Conservation (phyloP, 306 rosid genomes). For the Abrus precatorius region DNA sequence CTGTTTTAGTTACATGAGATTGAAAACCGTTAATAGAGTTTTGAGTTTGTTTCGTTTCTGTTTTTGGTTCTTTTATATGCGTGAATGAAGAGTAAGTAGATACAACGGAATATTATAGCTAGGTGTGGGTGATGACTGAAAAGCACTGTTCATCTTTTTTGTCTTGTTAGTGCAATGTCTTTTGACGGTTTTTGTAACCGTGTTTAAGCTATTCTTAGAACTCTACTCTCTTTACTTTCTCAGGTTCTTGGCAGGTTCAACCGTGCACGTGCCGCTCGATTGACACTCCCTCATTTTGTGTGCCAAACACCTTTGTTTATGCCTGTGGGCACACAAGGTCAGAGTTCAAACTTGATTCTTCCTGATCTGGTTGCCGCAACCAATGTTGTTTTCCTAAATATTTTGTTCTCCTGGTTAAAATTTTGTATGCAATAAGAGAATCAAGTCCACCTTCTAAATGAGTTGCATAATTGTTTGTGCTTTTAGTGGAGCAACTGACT, state of each 20-base stretch:
- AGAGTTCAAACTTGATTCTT: constrained; percentile 40
- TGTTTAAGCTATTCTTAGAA: constrained; percentile 6
- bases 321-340: constrained; percentile 99
- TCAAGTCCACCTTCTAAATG: not conserved
- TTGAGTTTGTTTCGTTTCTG: not conserved
- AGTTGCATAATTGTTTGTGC: not conserved
- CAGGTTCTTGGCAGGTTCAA: constrained; percentile 89
- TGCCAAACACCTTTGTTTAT: constrained; percentile 93
- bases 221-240: constrained; percentile 36
- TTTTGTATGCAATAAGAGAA: not conserved
- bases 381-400: constrained; percentile 16
- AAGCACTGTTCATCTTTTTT: not conserved
- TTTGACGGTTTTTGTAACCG: not conserved
- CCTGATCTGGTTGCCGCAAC: not conserved
- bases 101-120: not conserved
- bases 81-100: not conserved
- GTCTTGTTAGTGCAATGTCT: not conserved
- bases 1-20: not conserved
- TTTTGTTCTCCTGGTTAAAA: not conserved
- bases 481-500: constrained; percentile 11
- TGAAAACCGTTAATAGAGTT: not conserved
- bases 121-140: not conserved
- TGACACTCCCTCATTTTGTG: constrained; percentile 82
- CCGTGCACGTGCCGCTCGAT: constrained; percentile 90
- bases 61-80: not conserved